A percentile compares a stretch with the other conserved stretches of the same genome.
phyloP scores from a whole-genome alignment of 2,329 filamentous ascomycete genomes.

The Alternaria solani region DNA sequence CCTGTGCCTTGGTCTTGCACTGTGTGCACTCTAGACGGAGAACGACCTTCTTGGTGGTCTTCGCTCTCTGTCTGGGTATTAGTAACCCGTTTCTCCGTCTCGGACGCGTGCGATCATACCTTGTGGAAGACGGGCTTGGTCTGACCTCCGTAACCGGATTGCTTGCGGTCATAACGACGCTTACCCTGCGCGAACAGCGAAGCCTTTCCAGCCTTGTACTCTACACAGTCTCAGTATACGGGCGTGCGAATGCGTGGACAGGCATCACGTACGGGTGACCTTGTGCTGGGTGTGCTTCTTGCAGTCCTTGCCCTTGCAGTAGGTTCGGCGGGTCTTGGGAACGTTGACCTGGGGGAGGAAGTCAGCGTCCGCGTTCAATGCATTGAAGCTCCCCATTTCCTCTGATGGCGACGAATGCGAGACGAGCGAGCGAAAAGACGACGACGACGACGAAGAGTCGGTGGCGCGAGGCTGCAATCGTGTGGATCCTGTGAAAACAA shows the following conservation, averaged over 20 bases:
- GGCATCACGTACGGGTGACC: conserved; percentile 47
- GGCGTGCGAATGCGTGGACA: not conserved
- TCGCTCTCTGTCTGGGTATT: conserved; percentile 77
- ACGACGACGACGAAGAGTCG: not conserved
- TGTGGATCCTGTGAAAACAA: not conserved
- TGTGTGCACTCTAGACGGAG: conserved; percentile 95
- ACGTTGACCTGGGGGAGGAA: conserved; percentile 80
- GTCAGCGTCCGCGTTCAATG: conserved; percentile 27
- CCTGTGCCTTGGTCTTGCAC: conserved; percentile 71
- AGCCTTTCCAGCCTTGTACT: conserved; percentile 98
- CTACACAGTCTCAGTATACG: conserved; percentile 42
- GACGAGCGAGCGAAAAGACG: conserved; percentile 11
- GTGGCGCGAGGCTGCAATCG: not conserved
- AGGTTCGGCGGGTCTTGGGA: conserved; percentile 96
- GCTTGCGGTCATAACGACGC: conserved; percentile 91
- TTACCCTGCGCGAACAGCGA: conserved; percentile 98
- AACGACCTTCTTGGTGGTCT: conserved; percentile 99
- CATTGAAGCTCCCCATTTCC: not conserved
- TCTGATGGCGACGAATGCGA: conserved; percentile 8
- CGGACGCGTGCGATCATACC: conserved; percentile 24
- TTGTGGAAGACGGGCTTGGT: conserved; percentile 99
- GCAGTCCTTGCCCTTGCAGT: conserved; percentile 97
- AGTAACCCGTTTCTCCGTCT: conserved; percentile 8
- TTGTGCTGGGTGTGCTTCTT: conserved; percentile 58
- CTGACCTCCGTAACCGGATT: conserved; percentile 99